Evolutionary conservation across 2,329 filamentous ascomycete species (phyloP).

Genomic region (Dactylella cylindrospora): DNA sequence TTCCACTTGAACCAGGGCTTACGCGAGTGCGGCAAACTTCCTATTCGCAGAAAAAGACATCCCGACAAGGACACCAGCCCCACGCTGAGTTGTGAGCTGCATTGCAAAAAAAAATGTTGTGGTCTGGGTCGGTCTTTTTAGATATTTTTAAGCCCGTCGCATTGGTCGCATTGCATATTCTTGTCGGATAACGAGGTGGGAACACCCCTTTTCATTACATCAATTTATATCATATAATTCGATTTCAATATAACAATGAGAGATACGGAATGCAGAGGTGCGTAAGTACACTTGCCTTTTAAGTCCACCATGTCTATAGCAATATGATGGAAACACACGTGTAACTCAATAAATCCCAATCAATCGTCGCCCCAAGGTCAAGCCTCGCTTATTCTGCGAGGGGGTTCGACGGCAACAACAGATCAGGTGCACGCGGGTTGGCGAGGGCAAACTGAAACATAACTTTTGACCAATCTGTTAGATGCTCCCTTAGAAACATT

Average conservation of each 20-base stretch:
- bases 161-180: conserved; percentile 26
- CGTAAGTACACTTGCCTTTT: conserved; percentile 8
- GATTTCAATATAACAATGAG: conserved; percentile 29
- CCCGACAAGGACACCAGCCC: conserved; percentile 34
- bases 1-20: too few species aligned
- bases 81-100: conserved; percentile 37
- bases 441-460: conserved; percentile 39
- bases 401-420: conserved; percentile 2
- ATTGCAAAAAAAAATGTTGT: conserved; percentile 18
- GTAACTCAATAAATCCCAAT: conserved; percentile 34
- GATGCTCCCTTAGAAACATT: conserved; percentile 8
- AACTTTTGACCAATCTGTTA: conserved; percentile 17
- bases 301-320: conserved; percentile 11
- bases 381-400: conserved; percentile 26
- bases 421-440: conserved; percentile 25
- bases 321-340: conserved; percentile 44
- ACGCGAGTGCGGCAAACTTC: conserved; percentile 44
- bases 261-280: conserved; percentile 4
- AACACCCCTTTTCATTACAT: conserved; percentile 37
- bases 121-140: conserved; percentile 44
- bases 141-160: conserved; percentile 21
- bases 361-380: conserved; percentile 26
- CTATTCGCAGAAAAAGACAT: conserved; percentile 41
- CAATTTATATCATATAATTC: conserved; percentile 22
- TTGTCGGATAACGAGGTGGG: conserved; percentile 5